Conservation (phyloP, 129 eudicot genomes). For the carrot (Daucus carota) region DH1_v3.0 NC_030382.2:28887001-28887500, state of each 20-base stretch:
- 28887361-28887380: conserved; percentile 33
- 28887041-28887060: neutral
- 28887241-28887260: neutral
- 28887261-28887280: neutral
- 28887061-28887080: neutral
- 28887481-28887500: conserved; percentile 30
- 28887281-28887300: neutral
- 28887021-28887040: neutral
- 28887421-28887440: conserved; percentile 17
- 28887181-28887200: neutral
- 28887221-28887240: neutral
- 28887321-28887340: neutral
- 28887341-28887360: conserved; percentile 34
- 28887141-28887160: neutral
- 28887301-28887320: neutral
- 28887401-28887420: conserved; percentile 30
- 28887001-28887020: neutral
- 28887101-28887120: neutral
- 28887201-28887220: neutral
- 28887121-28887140: neutral
- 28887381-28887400: conserved; percentile 32
- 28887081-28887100: neutral
- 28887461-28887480: conserved; percentile 20
- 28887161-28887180: neutral
- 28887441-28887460: conserved; percentile 31